Conservation (phyloP, 805 yeast genomes). For the Teunomyces tritomae region DNA sequence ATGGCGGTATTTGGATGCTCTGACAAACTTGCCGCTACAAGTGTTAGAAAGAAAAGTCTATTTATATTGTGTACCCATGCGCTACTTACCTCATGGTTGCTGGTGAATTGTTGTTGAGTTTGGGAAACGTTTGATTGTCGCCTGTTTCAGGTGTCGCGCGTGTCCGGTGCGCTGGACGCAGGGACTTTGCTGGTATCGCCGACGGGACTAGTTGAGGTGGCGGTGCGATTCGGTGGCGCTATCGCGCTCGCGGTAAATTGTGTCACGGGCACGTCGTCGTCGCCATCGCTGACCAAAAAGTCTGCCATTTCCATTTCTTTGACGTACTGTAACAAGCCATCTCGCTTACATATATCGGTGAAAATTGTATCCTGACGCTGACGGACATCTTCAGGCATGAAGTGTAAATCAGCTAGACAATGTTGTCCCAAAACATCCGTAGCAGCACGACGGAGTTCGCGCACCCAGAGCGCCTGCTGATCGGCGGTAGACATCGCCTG, state of each 20-base stretch:
- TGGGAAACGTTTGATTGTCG: no score
- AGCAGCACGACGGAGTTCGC: not conserved
- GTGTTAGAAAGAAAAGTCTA: slow-evolving; percentile 9
- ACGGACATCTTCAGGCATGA: not conserved
- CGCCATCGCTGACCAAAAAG: not conserved
- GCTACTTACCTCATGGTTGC: slow-evolving; percentile 3
- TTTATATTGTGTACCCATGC: no score
- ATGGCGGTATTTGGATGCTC: slow-evolving; percentile 96
- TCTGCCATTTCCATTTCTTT: slow-evolving; percentile 2
- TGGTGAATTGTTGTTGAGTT: not conserved
- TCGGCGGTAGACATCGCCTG: not conserved
- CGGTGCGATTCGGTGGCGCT: not conserved
- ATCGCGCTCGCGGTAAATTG: not conserved
- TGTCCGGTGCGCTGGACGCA: not conserved
- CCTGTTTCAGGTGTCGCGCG: no score
- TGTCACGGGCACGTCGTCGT: not conserved
- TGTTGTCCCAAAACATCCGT: not conserved
- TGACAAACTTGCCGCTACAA: slow-evolving; percentile 77
- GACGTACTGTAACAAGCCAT: not conserved
- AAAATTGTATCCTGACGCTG: not conserved
- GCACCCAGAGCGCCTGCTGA: not conserved
- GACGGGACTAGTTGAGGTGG: not conserved
- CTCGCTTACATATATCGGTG: not conserved
- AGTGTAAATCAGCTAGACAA: not conserved
- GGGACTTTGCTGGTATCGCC: no score